Evolutionary conservation across 1,139 yeast genomes (phyloP), one percentile per base, ranked within the genome.

Genomic region (Saccharomycopsis hybrid): DNA sequence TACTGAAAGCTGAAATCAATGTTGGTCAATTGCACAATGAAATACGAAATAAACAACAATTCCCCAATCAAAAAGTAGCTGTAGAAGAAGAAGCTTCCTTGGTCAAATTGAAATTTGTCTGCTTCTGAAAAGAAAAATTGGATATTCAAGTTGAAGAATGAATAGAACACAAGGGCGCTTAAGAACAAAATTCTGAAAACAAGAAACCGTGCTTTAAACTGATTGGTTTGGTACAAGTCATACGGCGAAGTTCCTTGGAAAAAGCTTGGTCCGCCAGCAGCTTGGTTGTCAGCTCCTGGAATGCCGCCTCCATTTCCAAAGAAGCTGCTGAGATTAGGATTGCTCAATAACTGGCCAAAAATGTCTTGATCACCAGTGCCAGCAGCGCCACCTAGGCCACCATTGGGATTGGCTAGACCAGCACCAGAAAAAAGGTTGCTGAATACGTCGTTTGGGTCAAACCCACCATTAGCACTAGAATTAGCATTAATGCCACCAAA

Each of bases 171-270:
- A 4, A 52, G 32, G 5, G 41, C 13, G 11, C 46, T 50, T 9
- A 48, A 13, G 3, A 40, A 28, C 2, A 50, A 3, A 27, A 45
- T 45, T 35, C 53, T 37, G 30, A 33, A 33, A 39, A 49, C 29
- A 29, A 40, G 25, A 30, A 42, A 52, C 30, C 39, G 5, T 2
- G 55, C 55, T 30, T 52, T 52, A 35, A 52, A 45, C 30, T 39
- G 45, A 29, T 44, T 47, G 28, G 49, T 43, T 39, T 31, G 38
- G 35, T 47, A 52, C 11, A 29, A 31, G 28, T 47, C 29, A 13
- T 44, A 49, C 24, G n/a, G 32, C 18, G 11, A 18, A 25, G 11
- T 30, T 24, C 39, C 40, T 9, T 8, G 37, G 13, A 3, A 8
- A 8, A 9, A 28, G 32, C 18, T 29, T 5, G 40, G n/a, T 5